These are phyloP conservation scores for Cryptococcus sp. DNA, from an alignment of 1,284 basidiomycete species.

Conservation along the genomic window DNA sequence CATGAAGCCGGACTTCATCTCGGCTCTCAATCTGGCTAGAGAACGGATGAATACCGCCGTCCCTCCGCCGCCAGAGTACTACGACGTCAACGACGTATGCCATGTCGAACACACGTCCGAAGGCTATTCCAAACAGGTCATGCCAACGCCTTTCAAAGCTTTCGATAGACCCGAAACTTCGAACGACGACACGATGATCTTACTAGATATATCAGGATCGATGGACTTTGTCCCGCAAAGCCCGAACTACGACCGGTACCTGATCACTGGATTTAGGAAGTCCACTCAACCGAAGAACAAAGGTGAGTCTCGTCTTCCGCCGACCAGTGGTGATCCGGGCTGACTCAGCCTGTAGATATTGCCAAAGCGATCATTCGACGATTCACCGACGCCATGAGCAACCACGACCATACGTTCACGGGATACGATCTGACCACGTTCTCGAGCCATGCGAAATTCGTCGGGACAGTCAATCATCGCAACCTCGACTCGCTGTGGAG, in stretches of 20 bases:
- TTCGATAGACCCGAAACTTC: conserved; percentile 14
- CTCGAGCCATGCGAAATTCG: conserved; percentile 16
- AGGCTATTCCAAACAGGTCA: conserved; percentile 27
- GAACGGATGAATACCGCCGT: conserved; percentile 23
- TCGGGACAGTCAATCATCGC: conserved; percentile 19
- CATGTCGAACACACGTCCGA: conserved; percentile 19
- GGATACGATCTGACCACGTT: conserved; percentile 26
- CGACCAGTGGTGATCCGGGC: neutral
- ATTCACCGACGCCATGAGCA: conserved; percentile 25
- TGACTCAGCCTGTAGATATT: conserved; percentile 8
- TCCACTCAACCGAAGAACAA: conserved; percentile 24
- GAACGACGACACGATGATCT: conserved; percentile 25
- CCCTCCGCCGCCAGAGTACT: conserved; percentile 23
- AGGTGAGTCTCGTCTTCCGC: conserved; percentile 8
- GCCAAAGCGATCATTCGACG: conserved; percentile 26
- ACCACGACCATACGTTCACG: conserved; percentile 16
- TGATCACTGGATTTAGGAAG: conserved; percentile 18
- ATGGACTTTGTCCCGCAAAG: conserved; percentile 22
- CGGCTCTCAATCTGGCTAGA: conserved; percentile 20
- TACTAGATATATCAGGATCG: conserved; percentile 24
- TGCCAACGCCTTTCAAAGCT: conserved; percentile 20
- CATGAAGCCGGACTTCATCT: conserved; percentile 26
- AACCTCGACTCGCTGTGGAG: conserved; percentile 23
- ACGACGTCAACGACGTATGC: conserved; percentile 17
- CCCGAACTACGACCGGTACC: conserved; percentile 21